Evolutionary conservation across 768 basidiomycete species (phyloP).

Genomic region (Lyophyllum atratum): DNA sequence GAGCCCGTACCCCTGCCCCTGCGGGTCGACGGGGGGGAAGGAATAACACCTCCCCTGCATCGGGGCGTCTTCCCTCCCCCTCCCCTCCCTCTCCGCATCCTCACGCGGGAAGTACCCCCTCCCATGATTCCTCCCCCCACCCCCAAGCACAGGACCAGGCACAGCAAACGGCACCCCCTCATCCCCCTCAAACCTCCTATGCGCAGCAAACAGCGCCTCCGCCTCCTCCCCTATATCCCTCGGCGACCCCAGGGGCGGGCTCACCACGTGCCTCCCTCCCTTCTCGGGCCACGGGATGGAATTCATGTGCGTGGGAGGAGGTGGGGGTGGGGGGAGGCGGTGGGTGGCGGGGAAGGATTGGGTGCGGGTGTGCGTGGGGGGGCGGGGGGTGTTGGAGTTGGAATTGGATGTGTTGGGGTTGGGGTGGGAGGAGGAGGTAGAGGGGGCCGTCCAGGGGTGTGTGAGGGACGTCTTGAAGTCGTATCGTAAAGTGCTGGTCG

Average conservation of each 20-base stretch:
- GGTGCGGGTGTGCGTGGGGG: slow-evolving; percentile 35
- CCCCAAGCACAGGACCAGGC: no score
- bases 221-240: slow-evolving; percentile 43
- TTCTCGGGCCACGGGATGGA: slow-evolving; percentile 44
- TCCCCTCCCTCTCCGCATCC: not conserved
- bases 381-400: not conserved
- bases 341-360: slow-evolving; percentile 44
- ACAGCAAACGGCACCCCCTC: not conserved
- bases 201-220: slow-evolving; percentile 20
- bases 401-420: slow-evolving; percentile 12
- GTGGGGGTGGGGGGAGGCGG: slow-evolving; percentile 2
- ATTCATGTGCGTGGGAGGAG: slow-evolving; percentile 25
- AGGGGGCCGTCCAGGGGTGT: slow-evolving; percentile 46
- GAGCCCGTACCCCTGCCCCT: not conserved
- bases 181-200: not conserved
- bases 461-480: slow-evolving; percentile 56
- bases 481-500: slow-evolving; percentile 42
- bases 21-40: slow-evolving; percentile 27
- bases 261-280: not conserved
- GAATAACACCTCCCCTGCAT: slow-evolving; percentile 36
- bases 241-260: slow-evolving; percentile 48
- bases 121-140: slow-evolving; percentile 48
- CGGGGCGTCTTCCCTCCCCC: slow-evolving; percentile 20
- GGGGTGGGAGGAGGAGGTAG: no score
- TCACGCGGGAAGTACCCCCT: slow-evolving; percentile 56